These are phyloP conservation scores for Lentinula aciculospora DNA, from an alignment of 768 basidiomycete genomes.

Conservation along the genomic window DNA sequence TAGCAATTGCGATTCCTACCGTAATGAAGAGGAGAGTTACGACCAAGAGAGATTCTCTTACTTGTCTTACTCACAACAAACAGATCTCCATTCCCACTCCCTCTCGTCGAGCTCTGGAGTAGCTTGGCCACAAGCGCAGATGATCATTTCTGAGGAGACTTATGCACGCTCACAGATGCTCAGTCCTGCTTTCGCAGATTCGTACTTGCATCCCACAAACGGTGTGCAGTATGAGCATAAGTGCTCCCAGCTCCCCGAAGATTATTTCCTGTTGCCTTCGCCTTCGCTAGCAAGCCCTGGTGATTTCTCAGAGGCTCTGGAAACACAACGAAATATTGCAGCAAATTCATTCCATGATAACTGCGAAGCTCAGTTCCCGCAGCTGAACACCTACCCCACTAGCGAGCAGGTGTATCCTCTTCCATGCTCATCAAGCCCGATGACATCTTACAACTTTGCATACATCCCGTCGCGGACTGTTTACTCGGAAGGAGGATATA, in stretches of 20 bases:
- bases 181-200: background rate
- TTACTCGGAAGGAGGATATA: too few relatives aligned
- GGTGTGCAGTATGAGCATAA: background rate
- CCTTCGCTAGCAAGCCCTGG: too few relatives aligned
- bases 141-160: background rate
- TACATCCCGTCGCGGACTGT: too few relatives aligned
- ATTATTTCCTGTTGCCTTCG: too few relatives aligned
- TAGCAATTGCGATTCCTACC: too few relatives aligned
- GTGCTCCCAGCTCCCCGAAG: background rate
- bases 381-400: background rate
- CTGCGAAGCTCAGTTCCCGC: background rate
- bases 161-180: background rate
- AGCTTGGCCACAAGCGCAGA: background rate
- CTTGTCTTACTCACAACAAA: too few relatives aligned
- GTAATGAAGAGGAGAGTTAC: background rate
- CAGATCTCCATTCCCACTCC: background rate
- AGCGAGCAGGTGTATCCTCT: background rate
- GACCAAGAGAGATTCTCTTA: background rate
- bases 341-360: too few relatives aligned
- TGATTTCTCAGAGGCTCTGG: background rate
- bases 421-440: background rate
- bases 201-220: background rate
- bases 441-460: too few relatives aligned
- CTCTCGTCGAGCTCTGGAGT: background rate
- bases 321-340: background rate